A percentile compares a stretch with the other conserved stretches of the same genome.
Conservation (phyloP, 2,329 filamentous ascomycete species). For the Ambrosiella cleistominuta region DNA sequence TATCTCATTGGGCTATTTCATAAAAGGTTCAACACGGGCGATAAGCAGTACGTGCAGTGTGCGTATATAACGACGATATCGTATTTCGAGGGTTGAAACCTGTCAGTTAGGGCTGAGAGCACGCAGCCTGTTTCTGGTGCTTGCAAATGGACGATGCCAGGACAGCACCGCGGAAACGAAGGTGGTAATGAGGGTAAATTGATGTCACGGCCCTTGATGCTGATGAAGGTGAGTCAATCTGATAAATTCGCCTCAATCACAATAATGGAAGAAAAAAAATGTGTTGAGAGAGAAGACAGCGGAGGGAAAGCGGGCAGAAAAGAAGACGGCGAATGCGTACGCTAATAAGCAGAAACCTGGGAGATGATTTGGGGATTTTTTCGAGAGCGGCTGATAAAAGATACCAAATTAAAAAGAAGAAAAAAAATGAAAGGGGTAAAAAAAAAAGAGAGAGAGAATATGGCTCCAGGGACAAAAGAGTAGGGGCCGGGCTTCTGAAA, state of each 20-base stretch:
- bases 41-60: neutral
- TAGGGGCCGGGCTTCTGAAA: neutral
- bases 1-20: neutral
- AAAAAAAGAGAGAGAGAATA: neutral
- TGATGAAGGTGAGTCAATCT: neutral
- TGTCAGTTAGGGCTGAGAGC: neutral
- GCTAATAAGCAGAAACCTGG: neutral
- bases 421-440: conserved; percentile 1
- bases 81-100: neutral
- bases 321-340: neutral
- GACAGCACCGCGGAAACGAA: neutral
- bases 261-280: neutral
- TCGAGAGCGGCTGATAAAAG: neutral
- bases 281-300: neutral
- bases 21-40: neutral
- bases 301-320: neutral
- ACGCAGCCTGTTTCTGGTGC: neutral
- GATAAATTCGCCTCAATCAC: neutral
- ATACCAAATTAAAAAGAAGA: neutral
- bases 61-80: neutral
- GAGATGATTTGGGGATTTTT: neutral
- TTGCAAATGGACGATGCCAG: neutral
- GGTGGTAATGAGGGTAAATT: neutral
- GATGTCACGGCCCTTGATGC: neutral
- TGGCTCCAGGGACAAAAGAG: neutral